phyloP scores from a whole-genome alignment of 2,329 filamentous ascomycete genomes.

The Pseudogymnoascus sp. region DNA sequence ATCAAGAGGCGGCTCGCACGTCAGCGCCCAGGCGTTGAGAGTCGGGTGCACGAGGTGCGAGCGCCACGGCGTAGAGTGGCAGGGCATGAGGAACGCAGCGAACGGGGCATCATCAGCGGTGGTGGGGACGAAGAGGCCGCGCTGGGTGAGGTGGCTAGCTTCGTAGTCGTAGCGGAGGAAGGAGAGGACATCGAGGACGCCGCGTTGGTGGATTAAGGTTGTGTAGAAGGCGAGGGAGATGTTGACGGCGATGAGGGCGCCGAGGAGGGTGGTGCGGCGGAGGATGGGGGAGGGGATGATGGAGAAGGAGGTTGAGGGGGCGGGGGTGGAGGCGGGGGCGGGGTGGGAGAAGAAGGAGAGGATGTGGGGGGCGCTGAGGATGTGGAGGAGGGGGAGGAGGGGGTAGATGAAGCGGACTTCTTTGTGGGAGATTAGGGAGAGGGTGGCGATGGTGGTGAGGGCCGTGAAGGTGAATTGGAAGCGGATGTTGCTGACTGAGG shows the following conservation, averaged over 20 bases:
- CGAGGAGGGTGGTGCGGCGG: constrained; percentile 47
- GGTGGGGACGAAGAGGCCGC: constrained; percentile 25
- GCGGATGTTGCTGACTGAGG: constrained; percentile 34
- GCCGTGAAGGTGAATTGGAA: constrained; percentile 50
- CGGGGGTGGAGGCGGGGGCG: constrained; percentile 10
- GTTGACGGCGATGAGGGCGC: constrained; percentile 55
- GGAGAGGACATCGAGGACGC: constrained; percentile 62
- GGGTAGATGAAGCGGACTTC: constrained; percentile 97
- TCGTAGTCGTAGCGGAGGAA: constrained; percentile 71
- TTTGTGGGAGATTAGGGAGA: constrained; percentile 85
- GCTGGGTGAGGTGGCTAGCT: constrained; percentile 38
- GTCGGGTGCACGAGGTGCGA: constrained; percentile 70
- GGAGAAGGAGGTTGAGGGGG: constrained; percentile 22
- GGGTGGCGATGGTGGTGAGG: constrained; percentile 47
- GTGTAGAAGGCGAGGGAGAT: constrained; percentile 64
- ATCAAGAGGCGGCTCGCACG: constrained; percentile 80
- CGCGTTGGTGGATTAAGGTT: constrained; percentile 69
- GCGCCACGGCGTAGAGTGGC: constrained; percentile 93
- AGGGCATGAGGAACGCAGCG: constrained; percentile 84
- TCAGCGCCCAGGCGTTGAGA: constrained; percentile 73
- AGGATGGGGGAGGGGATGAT: constrained; percentile 24
- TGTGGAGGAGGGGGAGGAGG: constrained; percentile 74
- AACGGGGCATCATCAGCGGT: constrained; percentile 40
- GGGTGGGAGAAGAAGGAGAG: constrained; percentile 50
- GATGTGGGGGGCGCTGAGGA: constrained; percentile 63